Base-by-base conservation (phyloP, 2,329 filamentous ascomycete genomes). In the Phialemonium atrogriseum region DNA sequence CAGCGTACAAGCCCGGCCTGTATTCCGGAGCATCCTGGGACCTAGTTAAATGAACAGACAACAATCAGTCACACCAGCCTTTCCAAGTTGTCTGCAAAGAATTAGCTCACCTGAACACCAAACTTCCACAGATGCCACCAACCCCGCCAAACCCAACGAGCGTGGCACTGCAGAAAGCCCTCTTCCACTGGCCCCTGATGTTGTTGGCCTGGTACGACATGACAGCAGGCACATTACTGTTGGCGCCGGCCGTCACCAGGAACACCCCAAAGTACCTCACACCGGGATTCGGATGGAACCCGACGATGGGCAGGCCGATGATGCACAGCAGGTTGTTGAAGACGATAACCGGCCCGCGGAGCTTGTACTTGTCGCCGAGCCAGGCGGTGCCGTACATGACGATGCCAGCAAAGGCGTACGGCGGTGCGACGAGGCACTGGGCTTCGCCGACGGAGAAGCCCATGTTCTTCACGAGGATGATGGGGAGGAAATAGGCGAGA, bases 181-280 rank as follows among this genome's bases (percentile, higher is more conserved):
- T 75, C 62, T 89, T 93, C 84, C 84, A 93, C 59, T 91, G 84
- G 0, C 84, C 85, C 32, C 83, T 77, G 48, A 93, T 80, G 56
- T 93, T 93, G 59, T 89, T 91, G 24, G 84, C 83, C 60, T 89
- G 84, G 60, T 85, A 91, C 0, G 83, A 72, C 62, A 93, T 75
- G 27, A 75, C 66, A 2, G 76, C 67, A 0, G 86, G 85, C 5
- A 89, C 66, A 51, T 91, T 91, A 42, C 78, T 72, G 55, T 87
- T 87, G 41, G 79, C 77, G 7, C 82, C 84, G 1, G 81, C 80
- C 0, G 81, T 80, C n/a, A 76, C 70, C 28, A 88, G 59, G 59
- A 88, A 88, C 35, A 85, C 70, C 33, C 82, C 83, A 39, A 84
- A 77, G 55, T 85, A 87, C 26, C 80, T 71, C 8, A 77, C 71